Evolutionary conservation across 169 alveolate species (phyloP).

Genomic region (Plasmodium coatneyi): DNA sequence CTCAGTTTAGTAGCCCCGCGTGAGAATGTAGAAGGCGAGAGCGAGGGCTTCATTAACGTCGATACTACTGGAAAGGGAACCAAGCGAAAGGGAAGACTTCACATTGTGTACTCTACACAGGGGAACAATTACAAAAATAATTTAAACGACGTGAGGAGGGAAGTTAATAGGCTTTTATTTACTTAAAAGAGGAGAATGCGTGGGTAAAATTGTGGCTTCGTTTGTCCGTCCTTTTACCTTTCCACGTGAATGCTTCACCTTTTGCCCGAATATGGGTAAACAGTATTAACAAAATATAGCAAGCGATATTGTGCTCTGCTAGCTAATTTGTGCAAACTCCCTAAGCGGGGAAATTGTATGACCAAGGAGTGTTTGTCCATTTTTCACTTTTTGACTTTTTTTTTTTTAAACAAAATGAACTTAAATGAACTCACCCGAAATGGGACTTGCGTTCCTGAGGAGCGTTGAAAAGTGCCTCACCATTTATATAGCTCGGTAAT

Average conservation of each 20-base stretch:
- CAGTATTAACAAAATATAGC: not conserved
- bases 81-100: not conserved
- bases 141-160: conserved; percentile 29
- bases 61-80: conserved; percentile 13
- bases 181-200: not conserved
- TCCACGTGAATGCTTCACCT: not conserved
- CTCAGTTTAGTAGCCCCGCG: conserved; percentile 1
- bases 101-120: conserved; percentile 14
- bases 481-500: not conserved
- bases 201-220: not conserved
- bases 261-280: not conserved
- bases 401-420: conserved; percentile 3
- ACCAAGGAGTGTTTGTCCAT: not conserved
- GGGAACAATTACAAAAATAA: conserved; percentile 32
- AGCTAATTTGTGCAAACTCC: not conserved
- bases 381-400: not conserved
- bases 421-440: not conserved
- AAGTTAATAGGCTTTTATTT: conserved; percentile 5
- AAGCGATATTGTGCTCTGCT: not conserved
- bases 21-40: conserved; percentile 12
- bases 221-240: not conserved
- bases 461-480: not conserved
- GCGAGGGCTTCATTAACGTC: conserved; percentile 12
- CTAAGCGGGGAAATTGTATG: not conserved
- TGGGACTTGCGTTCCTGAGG: not conserved